These are phyloP conservation scores for Sonneratia alba DNA, from an alignment of 345 rosid species.

Conservation along the genomic window DNA sequence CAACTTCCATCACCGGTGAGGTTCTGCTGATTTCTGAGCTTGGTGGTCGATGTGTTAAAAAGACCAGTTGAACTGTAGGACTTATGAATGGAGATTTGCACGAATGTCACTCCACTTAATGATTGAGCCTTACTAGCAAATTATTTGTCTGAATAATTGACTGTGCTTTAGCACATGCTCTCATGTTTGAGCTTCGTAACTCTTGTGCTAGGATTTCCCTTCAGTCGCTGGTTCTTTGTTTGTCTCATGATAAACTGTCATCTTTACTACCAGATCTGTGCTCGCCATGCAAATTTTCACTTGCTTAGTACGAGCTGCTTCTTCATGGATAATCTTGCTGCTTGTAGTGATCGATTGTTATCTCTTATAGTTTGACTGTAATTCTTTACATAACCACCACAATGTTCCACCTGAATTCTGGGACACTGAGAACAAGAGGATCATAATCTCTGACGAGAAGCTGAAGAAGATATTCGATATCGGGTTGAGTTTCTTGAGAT, in stretches of 20 bases:
- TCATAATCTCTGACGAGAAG: conserved; percentile 79
- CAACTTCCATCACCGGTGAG: too few species aligned
- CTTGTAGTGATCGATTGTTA: neutral
- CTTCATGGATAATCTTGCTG: neutral
- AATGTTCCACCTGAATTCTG: conserved; percentile 8
- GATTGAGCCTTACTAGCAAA: neutral
- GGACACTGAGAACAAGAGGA: conserved; percentile 82
- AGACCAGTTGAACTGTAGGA: too few species aligned
- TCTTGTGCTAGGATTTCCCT: neutral
- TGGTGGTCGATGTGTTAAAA: too few species aligned
- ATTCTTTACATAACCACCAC: conserved; percentile 1
- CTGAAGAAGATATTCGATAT: conserved; percentile 86
- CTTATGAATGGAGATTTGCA: too few species aligned
- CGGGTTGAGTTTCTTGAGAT: conserved; percentile 80
- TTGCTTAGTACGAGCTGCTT: neutral
- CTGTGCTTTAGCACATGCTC: too few species aligned
- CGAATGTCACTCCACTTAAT: too few species aligned
- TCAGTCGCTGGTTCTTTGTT: neutral
- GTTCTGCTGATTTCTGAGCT: too few species aligned
- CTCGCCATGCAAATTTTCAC: neutral
- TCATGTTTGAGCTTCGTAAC: neutral
- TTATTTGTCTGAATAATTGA: too few species aligned
- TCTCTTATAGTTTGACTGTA: neutral
- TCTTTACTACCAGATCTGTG: neutral
- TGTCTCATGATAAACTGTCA: neutral